Conservation (phyloP, 495 filamentous ascomycete species). For the Lineolata rhizophorae region DNA sequence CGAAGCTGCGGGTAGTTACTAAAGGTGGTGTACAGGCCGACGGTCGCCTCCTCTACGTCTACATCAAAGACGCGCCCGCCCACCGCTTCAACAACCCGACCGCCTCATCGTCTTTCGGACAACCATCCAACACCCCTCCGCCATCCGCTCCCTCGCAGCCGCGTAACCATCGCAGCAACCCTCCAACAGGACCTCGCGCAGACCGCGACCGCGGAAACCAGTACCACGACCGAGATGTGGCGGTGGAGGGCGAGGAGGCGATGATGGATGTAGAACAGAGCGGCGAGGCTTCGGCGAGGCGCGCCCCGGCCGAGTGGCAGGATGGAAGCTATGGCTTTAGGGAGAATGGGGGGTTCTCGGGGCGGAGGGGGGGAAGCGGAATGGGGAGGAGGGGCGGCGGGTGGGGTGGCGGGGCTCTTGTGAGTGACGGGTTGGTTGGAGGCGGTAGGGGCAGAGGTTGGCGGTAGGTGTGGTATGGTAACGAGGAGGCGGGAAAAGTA, state of each 20-base stretch:
- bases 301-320: no score
- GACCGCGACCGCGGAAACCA: slow-evolving; percentile 3
- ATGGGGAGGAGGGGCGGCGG: no score
- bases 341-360: slow-evolving; percentile 3
- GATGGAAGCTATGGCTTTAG: slow-evolving; percentile 14
- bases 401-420: no score
- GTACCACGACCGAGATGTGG: no score
- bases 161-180: neutral
- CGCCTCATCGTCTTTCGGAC: no score
- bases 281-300: no score
- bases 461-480: no score
- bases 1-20: slow-evolving; percentile 1
- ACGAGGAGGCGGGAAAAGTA: no score
- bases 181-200: slow-evolving; percentile 1
- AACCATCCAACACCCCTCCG: no score
- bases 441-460: no score
- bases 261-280: slow-evolving; percentile 20
- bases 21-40: slow-evolving; percentile 40
- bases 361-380: no score
- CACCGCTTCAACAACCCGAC: neutral
- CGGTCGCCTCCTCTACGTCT: slow-evolving; percentile 59
- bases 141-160: slow-evolving; percentile 1
- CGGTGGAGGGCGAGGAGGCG: slow-evolving; percentile 1
- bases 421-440: no score
- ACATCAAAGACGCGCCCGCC: slow-evolving; percentile 28